Percentiles rank a stretch among this genome's conserved stretches.
phyloP scores from a whole-genome alignment of 306 rosid species.

The Castanopsis chinensis region DNA sequence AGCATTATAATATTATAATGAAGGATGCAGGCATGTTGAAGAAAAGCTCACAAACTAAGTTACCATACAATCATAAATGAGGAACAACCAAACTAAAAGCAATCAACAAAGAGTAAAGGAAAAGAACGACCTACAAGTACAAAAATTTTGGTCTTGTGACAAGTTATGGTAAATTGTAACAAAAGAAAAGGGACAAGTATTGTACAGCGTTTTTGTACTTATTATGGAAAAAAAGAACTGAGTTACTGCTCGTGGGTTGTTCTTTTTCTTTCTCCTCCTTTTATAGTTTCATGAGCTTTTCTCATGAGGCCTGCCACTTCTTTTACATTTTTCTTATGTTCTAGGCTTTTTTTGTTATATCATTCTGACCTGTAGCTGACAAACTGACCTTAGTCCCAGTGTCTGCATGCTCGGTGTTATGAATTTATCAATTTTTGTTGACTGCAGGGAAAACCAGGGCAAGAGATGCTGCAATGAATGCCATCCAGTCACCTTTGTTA shows the following conservation, averaged over 20 bases:
- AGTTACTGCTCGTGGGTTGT: not conserved
- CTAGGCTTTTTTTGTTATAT: not conserved
- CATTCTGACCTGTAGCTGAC: not conserved
- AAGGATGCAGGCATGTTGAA: no score
- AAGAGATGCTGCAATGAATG: slow-evolving; percentile 98
- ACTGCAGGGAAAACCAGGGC: slow-evolving; percentile 78
- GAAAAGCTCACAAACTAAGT: no score
- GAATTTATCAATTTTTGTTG: not conserved
- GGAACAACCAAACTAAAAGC: no score
- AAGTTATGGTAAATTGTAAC: not conserved
- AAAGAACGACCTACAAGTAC: not conserved
- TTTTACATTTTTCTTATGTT: not conserved
- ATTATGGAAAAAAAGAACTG: not conserved
- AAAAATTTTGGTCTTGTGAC: not conserved
- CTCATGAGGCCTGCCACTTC: not conserved
- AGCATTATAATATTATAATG: no score
- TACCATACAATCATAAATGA: no score
- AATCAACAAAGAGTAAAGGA: not conserved
- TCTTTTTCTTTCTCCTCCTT: not conserved
- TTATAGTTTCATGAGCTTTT: not conserved
- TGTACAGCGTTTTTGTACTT: not conserved
- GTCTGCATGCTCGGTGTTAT: not conserved
- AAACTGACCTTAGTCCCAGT: not conserved
- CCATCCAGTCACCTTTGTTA: slow-evolving; percentile 93
- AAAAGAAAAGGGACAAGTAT: not conserved